Percentiles rank a stretch among this genome's conserved stretches.
Evolutionary conservation across 495 filamentous ascomycete species (phyloP).

Genomic region (Penicillium longicatenatum): DNA sequence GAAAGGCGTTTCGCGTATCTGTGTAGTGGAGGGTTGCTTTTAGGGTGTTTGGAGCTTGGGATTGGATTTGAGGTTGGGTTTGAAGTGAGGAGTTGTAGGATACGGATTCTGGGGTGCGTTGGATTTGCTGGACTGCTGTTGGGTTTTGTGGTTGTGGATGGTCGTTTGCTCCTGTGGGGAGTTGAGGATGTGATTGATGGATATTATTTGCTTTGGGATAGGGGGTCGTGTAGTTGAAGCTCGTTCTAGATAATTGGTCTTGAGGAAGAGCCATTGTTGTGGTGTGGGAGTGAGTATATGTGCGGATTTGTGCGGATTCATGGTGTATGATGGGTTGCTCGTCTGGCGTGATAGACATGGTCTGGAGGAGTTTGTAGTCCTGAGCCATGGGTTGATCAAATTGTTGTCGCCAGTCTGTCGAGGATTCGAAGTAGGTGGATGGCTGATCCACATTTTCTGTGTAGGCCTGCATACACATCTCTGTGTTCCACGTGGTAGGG

Average conservation of each 20-base stretch:
- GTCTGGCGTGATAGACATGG: not conserved
- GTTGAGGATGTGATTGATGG: too few species aligned
- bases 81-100: not conserved
- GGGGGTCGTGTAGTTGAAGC: not conserved
- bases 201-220: too few species aligned
- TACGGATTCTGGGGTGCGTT: not conserved
- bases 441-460: not conserved
- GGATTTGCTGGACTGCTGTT: not conserved
- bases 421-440: not conserved
- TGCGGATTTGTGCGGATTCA: not conserved
- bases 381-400: not conserved
- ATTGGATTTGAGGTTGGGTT: not conserved
- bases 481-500: not conserved
- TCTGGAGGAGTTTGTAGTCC: not conserved
- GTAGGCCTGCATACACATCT: not conserved
- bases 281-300: not conserved
- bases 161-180: too few species aligned
- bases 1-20: slow-evolving; percentile 58
- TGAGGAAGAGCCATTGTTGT: not conserved
- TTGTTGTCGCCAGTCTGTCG: not conserved
- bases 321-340: not conserved
- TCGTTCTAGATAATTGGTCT: not conserved
- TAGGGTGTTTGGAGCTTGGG: not conserved
- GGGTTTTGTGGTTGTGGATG: not conserved
- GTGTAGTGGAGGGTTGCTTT: slow-evolving; percentile 12